These are phyloP conservation scores for Linnemannia elongata DNA, from an alignment of 192 early-diverging fungal species.

Conservation along the genomic window DNA sequence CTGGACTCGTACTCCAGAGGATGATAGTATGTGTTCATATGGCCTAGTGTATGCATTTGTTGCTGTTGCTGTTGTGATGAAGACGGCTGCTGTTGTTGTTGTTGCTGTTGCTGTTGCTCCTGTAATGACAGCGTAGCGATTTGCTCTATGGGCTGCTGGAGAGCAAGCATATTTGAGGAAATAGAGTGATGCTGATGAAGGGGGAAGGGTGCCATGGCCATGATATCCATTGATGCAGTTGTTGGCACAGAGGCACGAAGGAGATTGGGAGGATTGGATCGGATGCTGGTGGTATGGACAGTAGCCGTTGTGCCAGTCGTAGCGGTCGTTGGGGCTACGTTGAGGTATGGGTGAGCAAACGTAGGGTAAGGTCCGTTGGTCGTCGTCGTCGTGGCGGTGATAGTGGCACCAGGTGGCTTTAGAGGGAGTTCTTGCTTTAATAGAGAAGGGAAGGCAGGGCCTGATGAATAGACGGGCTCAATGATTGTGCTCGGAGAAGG, in stretches of 20 bases:
- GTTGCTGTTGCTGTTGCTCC: conserved; percentile 34
- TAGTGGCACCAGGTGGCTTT: neutral
- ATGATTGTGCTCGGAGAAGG: neutral
- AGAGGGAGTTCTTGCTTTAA: neutral
- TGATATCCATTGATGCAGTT: conserved; percentile 46
- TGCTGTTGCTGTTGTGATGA: conserved; percentile 15
- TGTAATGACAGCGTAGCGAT: conserved; percentile 21
- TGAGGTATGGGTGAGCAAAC: neutral
- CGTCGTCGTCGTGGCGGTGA: neutral
- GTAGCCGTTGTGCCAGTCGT: conserved; percentile 8
- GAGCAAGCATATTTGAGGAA: conserved; percentile 10
- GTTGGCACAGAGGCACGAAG: conserved; percentile 23
- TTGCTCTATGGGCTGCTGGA: conserved; percentile 31
- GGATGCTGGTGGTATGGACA: neutral
- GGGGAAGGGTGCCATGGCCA: conserved; percentile 35
- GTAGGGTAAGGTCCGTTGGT: neutral
- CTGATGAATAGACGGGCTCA: neutral
- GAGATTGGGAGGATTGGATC: conserved; percentile 16
- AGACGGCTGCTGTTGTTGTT: conserved; percentile 18
- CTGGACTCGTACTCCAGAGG: conserved; percentile 20
- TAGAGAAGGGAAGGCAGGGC: neutral
- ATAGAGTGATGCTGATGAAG: conserved; percentile 24
- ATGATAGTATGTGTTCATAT: conserved; percentile 16
- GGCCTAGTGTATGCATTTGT: neutral
- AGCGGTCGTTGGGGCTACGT: neutral